Evolutionary conservation across 208 protist species (phyloP), one percentile per base, ranked within the genome.

Genomic region (Leishmania lainsoni): DNA sequence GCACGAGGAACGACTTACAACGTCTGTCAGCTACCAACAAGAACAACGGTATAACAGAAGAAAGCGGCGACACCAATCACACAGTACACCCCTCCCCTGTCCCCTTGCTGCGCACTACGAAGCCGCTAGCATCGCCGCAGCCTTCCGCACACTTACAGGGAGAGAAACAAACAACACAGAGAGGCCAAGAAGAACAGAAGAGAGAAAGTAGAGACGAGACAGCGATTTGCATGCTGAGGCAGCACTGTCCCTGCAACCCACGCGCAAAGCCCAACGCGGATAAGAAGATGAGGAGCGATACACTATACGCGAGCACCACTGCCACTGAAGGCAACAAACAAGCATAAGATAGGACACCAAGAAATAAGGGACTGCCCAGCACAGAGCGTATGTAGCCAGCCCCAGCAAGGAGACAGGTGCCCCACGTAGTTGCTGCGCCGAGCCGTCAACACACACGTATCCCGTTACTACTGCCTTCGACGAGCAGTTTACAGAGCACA

Each of bases 401-500:
- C 12, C 5, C 26, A 29, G 61, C 29, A 68, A 42, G 29, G 12
- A 68, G 61, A 42, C 61, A 68, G 29, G 29, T 68, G 10, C 69
- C 42, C 45, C 12, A 32, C 22, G 35, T 26, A 1, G 42, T 32
- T 54, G 26, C 69, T n/a, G 45, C 20, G 22, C 16, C 69, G 26
- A 14, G 0, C 26, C 69, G 39, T 39, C 45, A 45, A 45, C 9
- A 8, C 39, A 51, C 45, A 12, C 17, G n/a, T 12, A 5, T 61
- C 48, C 26, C 20, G 32, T 32, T 26, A 63, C 29, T 76, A 26
- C 59, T 54, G 42, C 17, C 48, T 42, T 61, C 29, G 9, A 32
- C 14, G 20, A 65, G 29, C 52, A 56, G 52, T 12, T 71, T 56
- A 49, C 78, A 76, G 42, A 75, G 78, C 78, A 52, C 78, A 68